Base-by-base conservation (phyloP, 2,329 filamentous ascomycete genomes). In the Ophiostoma montium region DNA sequence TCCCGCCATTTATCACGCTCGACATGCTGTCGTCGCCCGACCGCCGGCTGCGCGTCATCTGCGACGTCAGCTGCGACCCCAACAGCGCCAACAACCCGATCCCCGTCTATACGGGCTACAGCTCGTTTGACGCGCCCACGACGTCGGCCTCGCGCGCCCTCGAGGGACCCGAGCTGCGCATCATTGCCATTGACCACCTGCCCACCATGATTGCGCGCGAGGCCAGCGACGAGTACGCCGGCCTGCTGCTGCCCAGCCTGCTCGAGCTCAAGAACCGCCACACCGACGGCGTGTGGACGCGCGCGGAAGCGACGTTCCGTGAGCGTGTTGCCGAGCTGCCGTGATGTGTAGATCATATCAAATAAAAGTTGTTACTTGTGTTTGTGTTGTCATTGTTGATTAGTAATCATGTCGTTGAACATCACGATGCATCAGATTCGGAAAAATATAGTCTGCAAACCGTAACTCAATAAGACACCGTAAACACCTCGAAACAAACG, bases 131-230 rank as follows among this genome's bases (percentile, higher is more conserved):
- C 62, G 80, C 85, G 62, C 90, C 89, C n/a, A 95, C 87, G 1
- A 81, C 94, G 0, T 75, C 80, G 1, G 84, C 72, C 55, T 76
- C 68, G 59, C 72, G 39, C 23, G 18, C 33, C 16, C 8, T 46
- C 65, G 62, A 69, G 49, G 68, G 69, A 48, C 75, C 78, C 1
- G 74, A 76, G 8, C 67, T 95, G 50, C 81, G 76, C 44, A 85
- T 95, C 57, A 94, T 95, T 65, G 84, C 80, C 63, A 92, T 94
- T 60, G 86, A 94, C 65, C 86, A 94, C 62, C 72, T 94, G 47
- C 86, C 87, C 4, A 84, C 80, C 48, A 75, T 95, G 56, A 72
- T 96, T 35, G 86, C 90, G 1, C 75, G 90, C 48, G 90, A 95
- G 68, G 82, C 87, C 23, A 87, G 80, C 39, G 88, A 95, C 67